Evolutionary conservation across 2,329 filamentous ascomycete genomes (phyloP).

Genomic region (Arachnopeziza araneosa): DNA sequence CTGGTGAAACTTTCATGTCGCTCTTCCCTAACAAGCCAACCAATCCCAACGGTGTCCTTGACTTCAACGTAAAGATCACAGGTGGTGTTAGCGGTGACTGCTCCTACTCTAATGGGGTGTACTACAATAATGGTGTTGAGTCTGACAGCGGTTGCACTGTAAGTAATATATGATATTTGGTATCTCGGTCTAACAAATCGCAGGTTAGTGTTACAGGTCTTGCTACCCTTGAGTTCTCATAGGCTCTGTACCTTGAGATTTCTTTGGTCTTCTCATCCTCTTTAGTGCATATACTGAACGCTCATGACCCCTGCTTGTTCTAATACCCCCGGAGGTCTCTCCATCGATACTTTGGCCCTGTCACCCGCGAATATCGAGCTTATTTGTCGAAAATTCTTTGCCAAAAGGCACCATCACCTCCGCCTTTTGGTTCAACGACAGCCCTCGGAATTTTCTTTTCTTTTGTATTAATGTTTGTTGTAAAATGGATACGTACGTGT

Average conservation of each 20-base stretch:
- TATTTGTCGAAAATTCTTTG: slow-evolving; percentile 19
- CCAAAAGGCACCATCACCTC: slow-evolving; percentile 13
- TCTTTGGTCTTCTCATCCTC: slow-evolving; percentile 10
- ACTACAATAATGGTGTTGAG: slow-evolving; percentile 25
- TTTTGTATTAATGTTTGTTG: slow-evolving; percentile 29
- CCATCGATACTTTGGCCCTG: slow-evolving; percentile 17
- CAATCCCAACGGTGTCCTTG: slow-evolving; percentile 54
- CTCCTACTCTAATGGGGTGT: slow-evolving; percentile 24
- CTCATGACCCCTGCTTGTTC: slow-evolving; percentile 24
- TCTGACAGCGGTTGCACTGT: slow-evolving; percentile 31
- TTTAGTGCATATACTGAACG: slow-evolving; percentile 18
- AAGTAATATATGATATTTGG: slow-evolving; percentile 17
- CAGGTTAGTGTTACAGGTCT: slow-evolving; percentile 22
- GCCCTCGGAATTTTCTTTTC: slow-evolving; percentile 22
- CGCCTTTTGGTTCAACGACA: slow-evolving; percentile 18
- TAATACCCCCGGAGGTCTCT: slow-evolving; percentile 11
- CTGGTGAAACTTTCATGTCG: slow-evolving; percentile 69
- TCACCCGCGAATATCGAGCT: slow-evolving; percentile 19
- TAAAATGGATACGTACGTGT: slow-evolving; percentile 14
- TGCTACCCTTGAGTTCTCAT: slow-evolving; percentile 24
- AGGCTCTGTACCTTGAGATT: slow-evolving; percentile 12
- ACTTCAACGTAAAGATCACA: slow-evolving; percentile 73
- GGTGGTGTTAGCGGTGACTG: slow-evolving; percentile 43
- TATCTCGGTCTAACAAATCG: slow-evolving; percentile 14
- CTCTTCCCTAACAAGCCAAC: slow-evolving; percentile 82